Conservation (phyloP, 176 grass and related monocot genomes). For the Chrysopogon serrulatus region DNA sequence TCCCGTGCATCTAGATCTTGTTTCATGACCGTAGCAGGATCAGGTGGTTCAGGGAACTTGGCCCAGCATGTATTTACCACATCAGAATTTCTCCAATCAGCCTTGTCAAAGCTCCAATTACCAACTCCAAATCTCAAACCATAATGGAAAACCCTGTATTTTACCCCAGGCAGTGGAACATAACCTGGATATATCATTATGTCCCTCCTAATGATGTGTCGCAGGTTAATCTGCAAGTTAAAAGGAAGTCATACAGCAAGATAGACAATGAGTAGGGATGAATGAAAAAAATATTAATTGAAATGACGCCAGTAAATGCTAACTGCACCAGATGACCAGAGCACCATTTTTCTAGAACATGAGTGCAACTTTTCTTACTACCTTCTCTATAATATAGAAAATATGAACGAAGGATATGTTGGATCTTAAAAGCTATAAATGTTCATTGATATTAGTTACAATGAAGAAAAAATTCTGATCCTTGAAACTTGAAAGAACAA, state of each 20-base stretch:
- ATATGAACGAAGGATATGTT: background rate
- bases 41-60: constrained; percentile 86
- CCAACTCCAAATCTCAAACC: constrained; percentile 88
- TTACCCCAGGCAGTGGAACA: constrained; percentile 54
- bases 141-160: constrained; percentile 91
- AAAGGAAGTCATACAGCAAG: constrained; percentile 21
- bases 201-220: constrained; percentile 75
- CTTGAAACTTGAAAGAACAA: constrained; percentile 1
- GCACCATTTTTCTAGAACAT: constrained; percentile 9
- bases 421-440: background rate
- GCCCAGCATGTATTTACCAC: constrained; percentile 88
- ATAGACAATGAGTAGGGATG: background rate
- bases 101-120: constrained; percentile 97
- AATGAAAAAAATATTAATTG: background rate
- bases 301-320: background rate
- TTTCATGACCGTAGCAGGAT: constrained; percentile 53
- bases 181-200: constrained; percentile 98
- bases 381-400: background rate
- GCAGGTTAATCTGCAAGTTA: constrained; percentile 70
- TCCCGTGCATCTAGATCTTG: constrained; percentile 44
- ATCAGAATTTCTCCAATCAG: constrained; percentile 77
- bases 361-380: background rate
- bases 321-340: background rate
- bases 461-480: background rate
- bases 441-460: background rate